Conservation (phyloP, 768 basidiomycete genomes). For the Scleroderma bovista region DNA sequence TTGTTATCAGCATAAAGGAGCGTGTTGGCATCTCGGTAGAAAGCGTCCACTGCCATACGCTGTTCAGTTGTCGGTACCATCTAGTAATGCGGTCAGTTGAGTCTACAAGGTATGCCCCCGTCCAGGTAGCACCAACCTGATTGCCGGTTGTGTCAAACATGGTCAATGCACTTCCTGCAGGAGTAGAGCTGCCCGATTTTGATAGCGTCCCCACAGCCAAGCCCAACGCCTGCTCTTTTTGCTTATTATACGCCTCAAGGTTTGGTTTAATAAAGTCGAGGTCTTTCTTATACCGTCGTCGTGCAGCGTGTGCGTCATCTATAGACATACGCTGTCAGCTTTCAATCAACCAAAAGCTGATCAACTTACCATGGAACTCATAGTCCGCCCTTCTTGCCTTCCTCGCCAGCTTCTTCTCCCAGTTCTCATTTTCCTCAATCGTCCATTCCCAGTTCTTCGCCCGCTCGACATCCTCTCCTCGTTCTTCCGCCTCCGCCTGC, state of each 20-base stretch:
- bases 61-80: slow-evolving; percentile 53
- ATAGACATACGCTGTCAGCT: not conserved
- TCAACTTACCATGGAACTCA: slow-evolving; percentile 78
- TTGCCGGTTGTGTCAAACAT: slow-evolving; percentile 47
- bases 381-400: slow-evolving; percentile 85
- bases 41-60: slow-evolving; percentile 64
- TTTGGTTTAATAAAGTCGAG: slow-evolving; percentile 86
- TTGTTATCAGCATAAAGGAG: slow-evolving; percentile 94
- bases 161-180: slow-evolving; percentile 33
- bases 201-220: slow-evolving; percentile 62
- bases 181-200: slow-evolving; percentile 30
- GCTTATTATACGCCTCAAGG: slow-evolving; percentile 77
- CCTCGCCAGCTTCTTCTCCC: slow-evolving; percentile 86
- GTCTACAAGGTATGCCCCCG: not conserved
- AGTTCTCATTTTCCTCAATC: slow-evolving; percentile 91
- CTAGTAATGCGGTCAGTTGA: slow-evolving; percentile 24
- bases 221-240: slow-evolving; percentile 83
- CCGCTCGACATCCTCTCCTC: slow-evolving; percentile 88
- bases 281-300: slow-evolving; percentile 89
- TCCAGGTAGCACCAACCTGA: slow-evolving; percentile 29
- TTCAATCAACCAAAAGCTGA: not conserved
- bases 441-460: slow-evolving; percentile 94
- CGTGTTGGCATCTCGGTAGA: slow-evolving; percentile 93
- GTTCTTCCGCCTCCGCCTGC: slow-evolving; percentile 85
- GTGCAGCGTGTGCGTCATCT: slow-evolving; percentile 91